phyloP scores from a whole-genome alignment of 2,329 filamentous ascomycete genomes.

The Fusarium odoratissimum region DNA sequence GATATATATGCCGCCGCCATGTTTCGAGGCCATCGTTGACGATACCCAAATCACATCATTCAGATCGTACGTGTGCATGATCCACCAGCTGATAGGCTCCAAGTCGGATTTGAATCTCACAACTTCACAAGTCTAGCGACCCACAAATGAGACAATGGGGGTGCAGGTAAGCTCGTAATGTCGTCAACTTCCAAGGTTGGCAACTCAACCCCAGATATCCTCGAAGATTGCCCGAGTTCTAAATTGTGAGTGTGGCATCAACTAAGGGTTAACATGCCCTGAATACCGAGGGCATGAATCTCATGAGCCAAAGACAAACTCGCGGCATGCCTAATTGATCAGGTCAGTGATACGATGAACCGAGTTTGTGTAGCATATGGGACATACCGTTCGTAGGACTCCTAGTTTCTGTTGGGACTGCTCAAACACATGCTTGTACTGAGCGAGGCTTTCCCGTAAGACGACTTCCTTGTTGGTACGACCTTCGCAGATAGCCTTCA shows the following conservation, averaged over 20 bases:
- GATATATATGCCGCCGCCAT: constrained; percentile 41
- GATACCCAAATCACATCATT: constrained; percentile 45
- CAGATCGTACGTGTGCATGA: constrained; percentile 41
- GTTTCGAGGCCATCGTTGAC: constrained; percentile 40
- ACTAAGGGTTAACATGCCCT: constrained; percentile 45
- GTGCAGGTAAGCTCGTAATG: constrained; percentile 31
- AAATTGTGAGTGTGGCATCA: constrained; percentile 38
- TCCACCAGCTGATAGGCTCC: constrained; percentile 38
- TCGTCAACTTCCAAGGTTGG: constrained; percentile 35
- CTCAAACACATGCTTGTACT: constrained; percentile 88
- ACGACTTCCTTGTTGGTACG: constrained; percentile 79
- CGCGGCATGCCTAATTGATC: constrained; percentile 51
- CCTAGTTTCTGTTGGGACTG: constrained; percentile 82
- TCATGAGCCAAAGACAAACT: constrained; percentile 49
- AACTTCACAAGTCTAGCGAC: constrained; percentile 24
- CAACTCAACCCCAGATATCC: constrained; percentile 23
- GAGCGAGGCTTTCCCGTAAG: constrained; percentile 83
- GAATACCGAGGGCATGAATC: constrained; percentile 17
- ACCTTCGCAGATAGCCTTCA: constrained; percentile 97
- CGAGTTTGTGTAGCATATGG: constrained; percentile 1
- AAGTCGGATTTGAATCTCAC: constrained; percentile 25
- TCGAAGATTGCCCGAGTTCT: constrained; percentile 7
- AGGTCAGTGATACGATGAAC: constrained; percentile 29
- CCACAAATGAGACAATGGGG: constrained; percentile 30
- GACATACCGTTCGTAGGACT: constrained; percentile 70